Conservation (phyloP, 495 filamentous ascomycete genomes). For the Aspergillus saccharolyticus region DNA sequence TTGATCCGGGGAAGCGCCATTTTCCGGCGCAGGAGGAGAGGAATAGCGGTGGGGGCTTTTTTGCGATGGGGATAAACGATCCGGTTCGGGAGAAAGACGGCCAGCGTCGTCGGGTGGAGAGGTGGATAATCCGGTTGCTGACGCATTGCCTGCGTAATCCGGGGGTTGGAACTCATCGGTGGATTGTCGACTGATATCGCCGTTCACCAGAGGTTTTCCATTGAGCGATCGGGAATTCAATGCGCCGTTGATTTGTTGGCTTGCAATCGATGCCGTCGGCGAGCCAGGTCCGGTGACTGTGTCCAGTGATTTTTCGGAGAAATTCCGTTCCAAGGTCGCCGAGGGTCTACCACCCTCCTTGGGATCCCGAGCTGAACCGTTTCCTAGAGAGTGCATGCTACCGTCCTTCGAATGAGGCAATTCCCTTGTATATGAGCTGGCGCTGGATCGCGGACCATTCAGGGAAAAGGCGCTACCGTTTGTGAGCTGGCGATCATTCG, state of each 20-base stretch:
- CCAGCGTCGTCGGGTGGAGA: slow-evolving; percentile 33
- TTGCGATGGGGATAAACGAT: slow-evolving; percentile 34
- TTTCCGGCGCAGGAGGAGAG: slow-evolving; percentile 61
- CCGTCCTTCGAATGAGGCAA: slow-evolving; percentile 47
- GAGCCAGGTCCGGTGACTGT: slow-evolving; percentile 30
- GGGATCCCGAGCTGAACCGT: slow-evolving; percentile 36
- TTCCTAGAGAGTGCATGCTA: slow-evolving; percentile 48
- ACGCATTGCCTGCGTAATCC: slow-evolving; percentile 25
- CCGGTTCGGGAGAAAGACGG: slow-evolving; percentile 37
- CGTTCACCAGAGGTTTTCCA: slow-evolving; percentile 38
- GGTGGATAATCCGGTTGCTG: slow-evolving; percentile 29
- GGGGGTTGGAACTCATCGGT: slow-evolving; percentile 30
- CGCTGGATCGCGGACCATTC: slow-evolving; percentile 44
- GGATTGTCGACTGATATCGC: slow-evolving; percentile 33
- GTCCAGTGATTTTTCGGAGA: slow-evolving; percentile 29
- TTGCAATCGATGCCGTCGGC: slow-evolving; percentile 23
- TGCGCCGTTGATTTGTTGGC: slow-evolving; percentile 34
- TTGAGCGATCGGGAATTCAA: slow-evolving; percentile 24
- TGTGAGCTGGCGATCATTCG: slow-evolving; percentile 34
- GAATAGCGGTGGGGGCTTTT: slow-evolving; percentile 63
- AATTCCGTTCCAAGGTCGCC: slow-evolving; percentile 30
- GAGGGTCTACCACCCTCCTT: slow-evolving; percentile 37
- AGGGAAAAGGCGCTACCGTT: slow-evolving; percentile 44
- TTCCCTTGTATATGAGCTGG: slow-evolving; percentile 47
- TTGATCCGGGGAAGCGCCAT: slow-evolving; percentile 30